Base-by-base conservation (phyloP, 768 basidiomycete species). In the Termitomyces sp. region DNA sequence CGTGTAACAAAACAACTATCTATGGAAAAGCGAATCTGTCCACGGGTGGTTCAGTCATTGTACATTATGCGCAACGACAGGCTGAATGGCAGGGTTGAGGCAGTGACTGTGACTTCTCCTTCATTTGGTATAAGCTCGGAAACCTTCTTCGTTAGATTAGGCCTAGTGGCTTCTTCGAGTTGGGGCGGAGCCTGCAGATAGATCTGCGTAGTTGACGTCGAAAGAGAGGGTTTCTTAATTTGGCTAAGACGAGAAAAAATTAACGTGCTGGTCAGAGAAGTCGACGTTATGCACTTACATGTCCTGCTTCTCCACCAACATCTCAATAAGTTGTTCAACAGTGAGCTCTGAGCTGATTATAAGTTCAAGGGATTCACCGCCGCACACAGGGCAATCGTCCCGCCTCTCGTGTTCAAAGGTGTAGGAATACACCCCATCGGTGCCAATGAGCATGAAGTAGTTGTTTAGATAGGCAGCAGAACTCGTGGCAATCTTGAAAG, bases 361-460 rank as follows among this genome's bases (percentile, higher is more conserved):
- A 35, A 95, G 77, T 53, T 92, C 87, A 42, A 95, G 73, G 0
- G 90, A 77, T 69, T 96, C 91, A 34, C 95, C 95, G 5, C 97
- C 97, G 64, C 97, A 99, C 7, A 98, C 97, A 3, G 97, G 97
- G 69, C 97, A 99, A 66, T 98, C 93, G 1, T 82, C 81, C 37
- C 94, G 88, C 66, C 85, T 87, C 75, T 98, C 93, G 67, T 96
- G 91, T 74, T 97, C 87, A 68, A 98, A 99, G 0, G 97, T 98
- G 74, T 91, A 95, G 2, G 96, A 95, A 73, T 99, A 99, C 10
- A 98, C 84, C 23, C 93, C 90, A 52, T 98, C 95, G 9, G 94
- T 98, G 34, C 97, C 97, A 59, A 95, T 94, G 56, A 98, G 82
- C 95, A 98, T 94, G 73, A 98, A 97, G 70, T 98, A 99, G 70